Evolutionary conservation across 2,329 filamentous ascomycete species (phyloP).

Genomic region (Paradendryphiella salina): DNA sequence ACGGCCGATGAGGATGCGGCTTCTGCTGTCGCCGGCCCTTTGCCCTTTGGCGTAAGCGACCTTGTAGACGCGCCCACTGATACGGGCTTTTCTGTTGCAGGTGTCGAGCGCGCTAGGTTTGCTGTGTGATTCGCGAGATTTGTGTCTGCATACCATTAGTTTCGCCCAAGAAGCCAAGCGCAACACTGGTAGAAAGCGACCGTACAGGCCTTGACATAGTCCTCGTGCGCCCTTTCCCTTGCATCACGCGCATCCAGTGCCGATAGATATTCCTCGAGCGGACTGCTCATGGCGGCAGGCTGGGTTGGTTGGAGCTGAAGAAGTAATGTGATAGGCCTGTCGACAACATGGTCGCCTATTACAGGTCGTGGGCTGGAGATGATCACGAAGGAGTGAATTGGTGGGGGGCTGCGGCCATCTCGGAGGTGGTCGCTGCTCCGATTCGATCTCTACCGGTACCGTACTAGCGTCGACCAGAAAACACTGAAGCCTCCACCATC

Average conservation of each 20-base stretch:
- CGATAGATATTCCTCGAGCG: slow-evolving; percentile 79
- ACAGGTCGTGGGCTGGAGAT: slow-evolving; percentile 20
- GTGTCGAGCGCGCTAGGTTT: slow-evolving; percentile 34
- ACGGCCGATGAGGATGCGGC: slow-evolving; percentile 23
- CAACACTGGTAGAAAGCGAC: not conserved
- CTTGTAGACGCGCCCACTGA: slow-evolving; percentile 27
- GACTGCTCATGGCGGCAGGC: slow-evolving; percentile 62
- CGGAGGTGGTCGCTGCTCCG: slow-evolving; percentile 24
- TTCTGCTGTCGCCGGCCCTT: slow-evolving; percentile 21
- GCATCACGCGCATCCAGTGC: slow-evolving; percentile 73
- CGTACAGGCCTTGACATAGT: slow-evolving; percentile 79
- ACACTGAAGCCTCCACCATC: slow-evolving; percentile 5
- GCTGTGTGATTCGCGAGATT: slow-evolving; percentile 53
- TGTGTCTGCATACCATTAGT: slow-evolving; percentile 44
- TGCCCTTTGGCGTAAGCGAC: slow-evolving; percentile 31
- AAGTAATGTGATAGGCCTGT: slow-evolving; percentile 2
- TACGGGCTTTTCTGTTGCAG: slow-evolving; percentile 22
- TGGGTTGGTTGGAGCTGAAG: slow-evolving; percentile 5
- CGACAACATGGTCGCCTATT: slow-evolving; percentile 30
- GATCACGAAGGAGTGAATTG: slow-evolving; percentile 15
- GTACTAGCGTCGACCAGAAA: slow-evolving; percentile 9
- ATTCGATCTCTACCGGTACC: slow-evolving; percentile 21
- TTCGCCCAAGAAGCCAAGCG: not conserved
- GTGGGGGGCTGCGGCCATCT: slow-evolving; percentile 10
- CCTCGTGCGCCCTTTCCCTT: slow-evolving; percentile 65